phyloP scores from a whole-genome alignment of 805 yeast genomes.

The Starmerella vaccinii region DNA sequence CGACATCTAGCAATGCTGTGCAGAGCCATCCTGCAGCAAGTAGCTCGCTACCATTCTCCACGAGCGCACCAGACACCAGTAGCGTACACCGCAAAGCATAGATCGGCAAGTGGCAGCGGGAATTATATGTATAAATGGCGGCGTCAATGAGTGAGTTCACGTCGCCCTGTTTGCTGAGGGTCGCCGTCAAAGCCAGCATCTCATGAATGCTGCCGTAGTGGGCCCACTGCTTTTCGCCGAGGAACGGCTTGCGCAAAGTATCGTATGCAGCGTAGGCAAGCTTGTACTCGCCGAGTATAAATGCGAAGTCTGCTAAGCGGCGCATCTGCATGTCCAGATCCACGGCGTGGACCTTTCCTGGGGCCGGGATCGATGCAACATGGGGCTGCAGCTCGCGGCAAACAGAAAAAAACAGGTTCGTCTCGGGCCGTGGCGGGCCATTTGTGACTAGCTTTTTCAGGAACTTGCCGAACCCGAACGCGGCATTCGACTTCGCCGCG shows the following conservation, averaged over 20 bases:
- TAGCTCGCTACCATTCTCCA: constrained; percentile 32
- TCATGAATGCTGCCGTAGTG: constrained; percentile 80
- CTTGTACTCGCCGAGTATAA: constrained; percentile 81
- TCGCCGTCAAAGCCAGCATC: constrained; percentile 64
- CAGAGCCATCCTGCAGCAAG: constrained; percentile 40
- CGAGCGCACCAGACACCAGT: constrained; percentile 60
- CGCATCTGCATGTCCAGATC: constrained; percentile 56
- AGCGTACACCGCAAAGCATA: constrained; percentile 62
- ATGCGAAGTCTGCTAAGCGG: constrained; percentile 83
- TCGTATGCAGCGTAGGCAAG: constrained; percentile 79
- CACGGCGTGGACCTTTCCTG: constrained; percentile 6
- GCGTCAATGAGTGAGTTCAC: constrained; percentile 47
- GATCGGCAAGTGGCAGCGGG: constrained; percentile 57
- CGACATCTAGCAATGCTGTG: constrained; percentile 35
- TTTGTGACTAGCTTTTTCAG: constrained; percentile 17
- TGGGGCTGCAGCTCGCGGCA: constrained; percentile 22
- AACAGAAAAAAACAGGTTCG: constrained; percentile 15
- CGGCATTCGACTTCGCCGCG: not conserved
- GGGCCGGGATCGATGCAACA: constrained; percentile 21
- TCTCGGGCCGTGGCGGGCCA: constrained; percentile 23
- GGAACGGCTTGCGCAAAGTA: constrained; percentile 62
- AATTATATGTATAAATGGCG: constrained; percentile 60
- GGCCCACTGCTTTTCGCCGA: constrained; percentile 68
- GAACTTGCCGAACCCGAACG: constrained; percentile 20
- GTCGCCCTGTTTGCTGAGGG: constrained; percentile 39